Percentiles rank a stretch among this genome's conserved stretches.
Evolutionary conservation across 2,329 filamentous ascomycete genomes (phyloP).

Genomic region (Talaromyces funiculosus): DNA sequence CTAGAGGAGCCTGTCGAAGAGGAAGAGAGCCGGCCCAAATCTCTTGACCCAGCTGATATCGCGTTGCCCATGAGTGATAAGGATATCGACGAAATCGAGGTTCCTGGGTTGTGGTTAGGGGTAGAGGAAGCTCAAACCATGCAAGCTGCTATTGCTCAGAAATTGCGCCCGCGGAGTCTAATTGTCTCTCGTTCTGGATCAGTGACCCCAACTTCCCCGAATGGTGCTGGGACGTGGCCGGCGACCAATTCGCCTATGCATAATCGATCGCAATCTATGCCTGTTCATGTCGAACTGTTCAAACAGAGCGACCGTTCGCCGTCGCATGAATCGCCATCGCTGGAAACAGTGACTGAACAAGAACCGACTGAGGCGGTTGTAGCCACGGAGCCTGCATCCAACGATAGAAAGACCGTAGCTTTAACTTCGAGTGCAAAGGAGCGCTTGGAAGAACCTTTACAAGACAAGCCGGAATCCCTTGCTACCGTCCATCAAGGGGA

Average conservation of each 20-base stretch:
- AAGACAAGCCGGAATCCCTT: not conserved
- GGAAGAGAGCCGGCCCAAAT: constrained; percentile 11
- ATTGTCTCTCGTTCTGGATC: constrained; percentile 31
- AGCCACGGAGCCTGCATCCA: not conserved
- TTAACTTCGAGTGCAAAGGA: not conserved
- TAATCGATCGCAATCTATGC: constrained; percentile 12
- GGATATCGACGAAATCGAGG: constrained; percentile 69
- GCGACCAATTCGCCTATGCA: constrained; percentile 9
- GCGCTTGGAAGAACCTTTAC: not conserved
- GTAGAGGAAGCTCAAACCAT: constrained; percentile 49
- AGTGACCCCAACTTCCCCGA: constrained; percentile 21
- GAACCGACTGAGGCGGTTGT: not conserved
- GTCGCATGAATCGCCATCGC: not conserved
- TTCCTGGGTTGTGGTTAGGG: constrained; percentile 45
- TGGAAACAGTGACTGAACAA: constrained; percentile 6
- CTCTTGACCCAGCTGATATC: constrained; percentile 29
- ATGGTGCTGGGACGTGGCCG: constrained; percentile 5
- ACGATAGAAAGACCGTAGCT: not conserved
- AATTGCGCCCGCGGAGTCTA: constrained; percentile 39
- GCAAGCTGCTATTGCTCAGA: constrained; percentile 33
- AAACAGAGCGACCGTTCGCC: not conserved
- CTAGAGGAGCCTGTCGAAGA: constrained; percentile 16
- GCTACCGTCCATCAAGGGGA: not conserved
- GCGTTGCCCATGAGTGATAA: constrained; percentile 43
- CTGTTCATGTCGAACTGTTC: constrained; percentile 8